These are phyloP conservation scores for Urochloa ruziziensis DNA, from an alignment of 176 grass and related monocot species.

Conservation along the genomic window DNA sequence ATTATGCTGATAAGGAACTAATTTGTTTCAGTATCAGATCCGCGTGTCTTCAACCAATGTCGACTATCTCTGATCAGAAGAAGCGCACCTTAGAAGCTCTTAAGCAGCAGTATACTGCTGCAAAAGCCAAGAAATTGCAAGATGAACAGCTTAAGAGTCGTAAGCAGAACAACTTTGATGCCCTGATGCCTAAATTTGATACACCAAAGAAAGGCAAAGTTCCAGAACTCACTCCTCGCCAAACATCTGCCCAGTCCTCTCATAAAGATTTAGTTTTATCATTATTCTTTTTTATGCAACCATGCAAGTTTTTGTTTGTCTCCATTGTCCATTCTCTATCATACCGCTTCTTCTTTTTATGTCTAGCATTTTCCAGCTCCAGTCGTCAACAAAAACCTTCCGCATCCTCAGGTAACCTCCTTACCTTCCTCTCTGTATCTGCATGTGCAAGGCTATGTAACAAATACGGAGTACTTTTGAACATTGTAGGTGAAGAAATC, in stretches of 20 bases:
- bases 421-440: background rate
- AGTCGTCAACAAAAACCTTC: conserved; percentile 10
- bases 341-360: conserved; percentile 4
- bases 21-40: background rate
- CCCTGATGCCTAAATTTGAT: conserved; percentile 24
- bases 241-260: background rate
- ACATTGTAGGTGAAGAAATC: conserved; percentile 39
- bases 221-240: background rate
- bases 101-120: conserved; percentile 38
- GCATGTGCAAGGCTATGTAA: background rate
- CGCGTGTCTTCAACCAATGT: background rate
- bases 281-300: background rate
- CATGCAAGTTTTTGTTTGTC: background rate
- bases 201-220: background rate
- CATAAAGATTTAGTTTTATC: conserved; percentile 15
- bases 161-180: conserved; percentile 18
- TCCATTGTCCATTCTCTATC: background rate
- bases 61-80: conserved; percentile 49
- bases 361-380: conserved; percentile 1
- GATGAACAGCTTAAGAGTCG: conserved; percentile 24
- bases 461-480: background rate
- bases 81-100: conserved; percentile 55
- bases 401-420: background rate
- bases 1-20: background rate
- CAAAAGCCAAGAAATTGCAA: conserved; percentile 54